Base-by-base conservation (phyloP, 2,329 filamentous ascomycete species). In the Talaromyces sp. region DNA sequence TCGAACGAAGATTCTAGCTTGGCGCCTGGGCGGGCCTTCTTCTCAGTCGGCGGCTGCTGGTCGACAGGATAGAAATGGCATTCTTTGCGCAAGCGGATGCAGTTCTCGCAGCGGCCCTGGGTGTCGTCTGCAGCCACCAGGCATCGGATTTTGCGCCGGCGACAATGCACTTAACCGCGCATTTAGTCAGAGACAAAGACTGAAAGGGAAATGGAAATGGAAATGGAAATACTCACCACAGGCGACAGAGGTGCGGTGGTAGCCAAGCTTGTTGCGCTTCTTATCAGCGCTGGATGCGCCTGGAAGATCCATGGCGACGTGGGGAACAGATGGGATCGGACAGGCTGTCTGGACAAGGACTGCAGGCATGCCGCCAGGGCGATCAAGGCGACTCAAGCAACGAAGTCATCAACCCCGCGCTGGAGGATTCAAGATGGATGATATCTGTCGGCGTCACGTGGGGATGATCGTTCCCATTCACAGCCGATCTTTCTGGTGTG, bases 21-120 rank as follows among this genome's bases (percentile, higher is more conserved):
- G 10, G 77, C 77, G 36, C 66, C 74, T 25, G 77, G 72, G 32
- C 79, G 78, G 47, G 78, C 70, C 63, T 79, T 79, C 67, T 79
- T 80, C 61, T 80, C 78, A 44, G 80, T 72, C 10, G 82, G 81
- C 28, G 84, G 85, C 66, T 86, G 84, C 72, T 92, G 90, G 66
- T 96, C 92, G 25, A 97, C 93, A 0, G 93, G 91, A 68, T 88
- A 90, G 77, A 96, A 98, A 72, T 89, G 91, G 77, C 93, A 98
- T 66, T 96, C 92, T 71, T 96, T 97, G 76, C 96, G 96, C 71
- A 98, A 80, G 54, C 92, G 87, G 70, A 96, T 96, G 77, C 93
- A 98, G 78, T 96, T 96, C 66, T 89, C 86, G 77, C 93, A 98
- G 65, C 92, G 88, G 53, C 88, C 87, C 70, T 91, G 85, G 10